phyloP scores from a whole-genome alignment of 73 alveolate genomes.

The Paramecium sonneborni region DNA sequence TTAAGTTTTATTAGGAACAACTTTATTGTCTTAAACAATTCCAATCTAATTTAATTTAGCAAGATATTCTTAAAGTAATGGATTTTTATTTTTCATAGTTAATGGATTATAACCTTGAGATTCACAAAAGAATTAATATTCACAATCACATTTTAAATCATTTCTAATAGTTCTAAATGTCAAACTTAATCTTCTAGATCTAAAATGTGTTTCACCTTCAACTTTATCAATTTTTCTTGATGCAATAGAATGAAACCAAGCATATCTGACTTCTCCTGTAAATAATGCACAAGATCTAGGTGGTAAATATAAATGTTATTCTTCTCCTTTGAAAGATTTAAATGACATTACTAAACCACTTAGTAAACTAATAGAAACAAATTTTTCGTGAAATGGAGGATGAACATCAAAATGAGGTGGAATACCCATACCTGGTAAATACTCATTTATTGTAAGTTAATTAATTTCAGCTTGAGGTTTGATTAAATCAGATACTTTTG shows the following conservation, averaged over 20 bases:
- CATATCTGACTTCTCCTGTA: constrained; percentile 81
- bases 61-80: constrained; percentile 40
- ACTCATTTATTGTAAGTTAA: constrained; percentile 78
- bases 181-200: constrained; percentile 79
- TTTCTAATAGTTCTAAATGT: constrained; percentile 77
- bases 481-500: constrained; percentile 38
- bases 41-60: constrained; percentile 66
- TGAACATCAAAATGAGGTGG: constrained; percentile 90
- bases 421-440: constrained; percentile 87
- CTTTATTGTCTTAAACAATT: constrained; percentile 64
- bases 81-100: constrained; percentile 69
- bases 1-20: constrained; percentile 75
- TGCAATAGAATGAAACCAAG: constrained; percentile 83
- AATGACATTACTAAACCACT: constrained; percentile 80
- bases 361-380: constrained; percentile 70
- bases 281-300: constrained; percentile 77
- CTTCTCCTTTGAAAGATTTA: constrained; percentile 74
- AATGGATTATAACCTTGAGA: constrained; percentile 70
- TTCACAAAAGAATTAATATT: constrained; percentile 77
- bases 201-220: constrained; percentile 71
- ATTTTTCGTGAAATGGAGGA: constrained; percentile 85
- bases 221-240: constrained; percentile 82
- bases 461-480: constrained; percentile 64
- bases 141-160: constrained; percentile 74
- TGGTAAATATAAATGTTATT: constrained; percentile 71